Evolutionary conservation across 2,329 filamentous ascomycete genomes (phyloP).

Genomic region (Hypoxylon sp.): DNA sequence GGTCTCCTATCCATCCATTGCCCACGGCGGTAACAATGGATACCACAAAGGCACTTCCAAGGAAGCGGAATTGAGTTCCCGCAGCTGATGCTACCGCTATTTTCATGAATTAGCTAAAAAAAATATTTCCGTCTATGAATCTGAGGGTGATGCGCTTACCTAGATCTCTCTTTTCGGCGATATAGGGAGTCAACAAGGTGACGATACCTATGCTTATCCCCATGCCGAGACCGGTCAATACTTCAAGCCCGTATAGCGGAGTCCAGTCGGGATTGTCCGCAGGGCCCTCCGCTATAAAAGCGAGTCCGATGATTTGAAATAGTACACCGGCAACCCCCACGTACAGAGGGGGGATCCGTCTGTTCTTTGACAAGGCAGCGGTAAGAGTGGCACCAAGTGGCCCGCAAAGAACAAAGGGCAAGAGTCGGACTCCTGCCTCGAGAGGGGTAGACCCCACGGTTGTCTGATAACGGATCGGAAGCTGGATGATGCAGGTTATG

Average conservation of each 20-base stretch:
- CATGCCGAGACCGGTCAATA: slow-evolving; percentile 23
- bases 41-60: slow-evolving; percentile 29
- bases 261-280: slow-evolving; percentile 8
- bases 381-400: slow-evolving; percentile 19
- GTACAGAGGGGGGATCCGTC: slow-evolving; percentile 24
- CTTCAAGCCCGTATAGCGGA: slow-evolving; percentile 25
- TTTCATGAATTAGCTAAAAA: background rate
- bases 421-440: slow-evolving; percentile 23
- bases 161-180: slow-evolving; percentile 28
- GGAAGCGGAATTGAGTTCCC: slow-evolving; percentile 30
- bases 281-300: slow-evolving; percentile 9
- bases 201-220: slow-evolving; percentile 26
- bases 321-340: slow-evolving; percentile 9
- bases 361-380: slow-evolving; percentile 12
- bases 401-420: slow-evolving; percentile 20
- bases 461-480: slow-evolving; percentile 32
- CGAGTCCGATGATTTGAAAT: slow-evolving; percentile 25
- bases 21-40: slow-evolving; percentile 32
- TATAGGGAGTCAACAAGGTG: slow-evolving; percentile 26
- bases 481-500: slow-evolving; percentile 25
- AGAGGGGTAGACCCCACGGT: slow-evolving; percentile 22
- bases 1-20: slow-evolving; percentile 20
- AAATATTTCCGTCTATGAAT: background rate
- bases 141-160: slow-evolving; percentile 12
- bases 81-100: slow-evolving; percentile 28